Evolutionary conservation across 2,329 filamentous ascomycete genomes (phyloP), one percentile per base, ranked within the genome.

Genomic region (Fusarium irregulare): DNA sequence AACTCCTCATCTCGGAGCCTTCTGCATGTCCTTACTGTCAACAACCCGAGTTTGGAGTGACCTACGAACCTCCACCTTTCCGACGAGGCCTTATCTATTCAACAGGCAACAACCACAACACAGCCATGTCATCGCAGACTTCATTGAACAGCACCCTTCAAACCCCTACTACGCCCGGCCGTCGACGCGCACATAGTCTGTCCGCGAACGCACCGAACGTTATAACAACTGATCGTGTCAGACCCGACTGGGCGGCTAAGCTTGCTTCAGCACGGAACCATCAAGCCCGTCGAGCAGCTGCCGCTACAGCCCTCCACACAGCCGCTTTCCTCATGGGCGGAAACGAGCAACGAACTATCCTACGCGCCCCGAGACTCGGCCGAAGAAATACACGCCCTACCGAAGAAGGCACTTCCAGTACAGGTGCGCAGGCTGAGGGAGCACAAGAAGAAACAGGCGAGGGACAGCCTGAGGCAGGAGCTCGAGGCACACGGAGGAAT

Each of bases 11-110:
- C 2, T 98, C 94, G 9, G 95, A 98, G 76, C 93, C 96, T 4
- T 93, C 96, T 2, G 89, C 91, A 25, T 99, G 96, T 78, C 96
- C 96, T 0, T 99, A 98, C 80, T 99, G 96, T 79, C 93, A 96
- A 53, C 93, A 96, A 73, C 90, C 93, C 3, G 95, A 99, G 71
- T 98, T 98, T 77, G 96, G 96, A 48, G 92, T 99, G n/a, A 97
- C 93, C 0, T 99, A 98, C 78, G 90, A 95, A 7, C 87, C 94
- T 14, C 96, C 96, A 4, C 90, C 93, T 1, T 98, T 98, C 83
- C 90, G 94, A 25, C 87, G 94, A 68, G 96, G 96, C 2, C 81
- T 99, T 32, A 84, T 88, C 2, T 95, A 95, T 77, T 86, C 88
- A 3, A 37, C 34, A 3, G 60, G 75, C 6, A 70, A 74, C 21